Evolutionary conservation across 495 filamentous ascomycete species (phyloP).

Genomic region (Xylaria venustula): DNA sequence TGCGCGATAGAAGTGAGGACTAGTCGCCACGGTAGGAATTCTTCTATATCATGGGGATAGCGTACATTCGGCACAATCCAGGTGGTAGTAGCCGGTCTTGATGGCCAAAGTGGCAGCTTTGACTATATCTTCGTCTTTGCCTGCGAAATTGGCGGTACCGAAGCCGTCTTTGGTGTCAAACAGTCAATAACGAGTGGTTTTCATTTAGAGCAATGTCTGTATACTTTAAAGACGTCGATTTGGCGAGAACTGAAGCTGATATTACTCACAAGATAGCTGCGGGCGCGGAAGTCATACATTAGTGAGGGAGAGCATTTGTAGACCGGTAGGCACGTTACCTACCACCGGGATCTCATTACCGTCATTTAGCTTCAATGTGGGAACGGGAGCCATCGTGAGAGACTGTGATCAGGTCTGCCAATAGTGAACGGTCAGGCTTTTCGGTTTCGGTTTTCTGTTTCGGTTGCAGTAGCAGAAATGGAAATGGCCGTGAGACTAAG

Average conservation of each 20-base stretch:
- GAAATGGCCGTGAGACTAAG: background rate
- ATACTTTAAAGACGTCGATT: background rate
- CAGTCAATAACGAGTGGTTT: conserved; percentile 1
- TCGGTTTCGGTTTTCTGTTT: too few species aligned
- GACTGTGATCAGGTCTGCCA: background rate
- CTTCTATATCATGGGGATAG: too few species aligned
- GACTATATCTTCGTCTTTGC: conserved; percentile 50
- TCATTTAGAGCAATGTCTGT: background rate
- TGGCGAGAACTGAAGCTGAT: too few species aligned
- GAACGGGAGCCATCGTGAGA: conserved; percentile 23
- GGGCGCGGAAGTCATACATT: background rate
- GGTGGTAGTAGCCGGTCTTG: conserved; percentile 66
- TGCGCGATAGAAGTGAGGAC: conserved; percentile 22
- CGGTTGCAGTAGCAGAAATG: background rate
- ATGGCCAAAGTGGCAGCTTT: conserved; percentile 64
- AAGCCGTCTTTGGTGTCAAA: conserved; percentile 69
- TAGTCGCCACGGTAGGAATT: background rate
- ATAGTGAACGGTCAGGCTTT: background rate
- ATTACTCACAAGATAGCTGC: background rate
- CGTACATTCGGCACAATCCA: conserved; percentile 74
- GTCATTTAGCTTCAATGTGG: conserved; percentile 64
- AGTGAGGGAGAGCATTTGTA: background rate
- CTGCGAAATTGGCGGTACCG: conserved; percentile 45
- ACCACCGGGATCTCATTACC: conserved; percentile 72
- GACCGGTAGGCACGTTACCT: background rate